Evolutionary conservation across 2,329 filamentous ascomycete species (phyloP), one percentile per base, ranked within the genome.

Genomic region (Exophiala xenobiotica): DNA sequence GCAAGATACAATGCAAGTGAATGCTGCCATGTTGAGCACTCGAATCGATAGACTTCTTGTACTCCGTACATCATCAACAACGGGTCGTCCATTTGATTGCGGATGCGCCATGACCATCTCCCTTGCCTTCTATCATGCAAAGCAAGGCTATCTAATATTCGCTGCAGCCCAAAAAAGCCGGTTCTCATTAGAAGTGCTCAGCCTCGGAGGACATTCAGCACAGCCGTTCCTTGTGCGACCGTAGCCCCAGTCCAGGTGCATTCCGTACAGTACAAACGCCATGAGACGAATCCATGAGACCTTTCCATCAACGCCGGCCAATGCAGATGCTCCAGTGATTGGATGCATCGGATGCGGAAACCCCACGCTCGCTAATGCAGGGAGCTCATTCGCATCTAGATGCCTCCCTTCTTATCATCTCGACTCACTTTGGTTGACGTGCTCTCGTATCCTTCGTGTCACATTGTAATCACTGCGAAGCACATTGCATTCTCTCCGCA

Each of bases 401-500:
- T 31, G n/a, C 26, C 16, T 35, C 24, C 46, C 49, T 39, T 22
- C 19, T 45, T 39, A 22, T 44, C 42, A n/a, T 40, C 20, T 49
- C 38, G 48, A 29, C 22, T 4, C 4, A 33, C 22, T 44, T 37
- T 51, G 9, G 18, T 46, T 47, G 12, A 22, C 43, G 14, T 27
- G 23, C 4, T 26, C 33, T 47, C 27, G 33, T 41, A 14, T 35
- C 33, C n/a, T 40, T 38, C 44, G 22, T 38, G 27, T 39, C 49
- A 46, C 24, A 19, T 31, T 27, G 12, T 8, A 37, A 63, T 71
- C 74, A 78, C 69, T 78, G 75, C 24, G 74, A 77, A 49, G 75
- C 75, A 60, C 75, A 78, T 63, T 78, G 75, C 64, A 78, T 70
- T 44, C 75, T 68, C 68, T 78, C 75, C 40, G 71, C 73, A 47